phyloP scores from a whole-genome alignment of 768 basidiomycete genomes.

The Crassisporium funariophilum region DNA sequence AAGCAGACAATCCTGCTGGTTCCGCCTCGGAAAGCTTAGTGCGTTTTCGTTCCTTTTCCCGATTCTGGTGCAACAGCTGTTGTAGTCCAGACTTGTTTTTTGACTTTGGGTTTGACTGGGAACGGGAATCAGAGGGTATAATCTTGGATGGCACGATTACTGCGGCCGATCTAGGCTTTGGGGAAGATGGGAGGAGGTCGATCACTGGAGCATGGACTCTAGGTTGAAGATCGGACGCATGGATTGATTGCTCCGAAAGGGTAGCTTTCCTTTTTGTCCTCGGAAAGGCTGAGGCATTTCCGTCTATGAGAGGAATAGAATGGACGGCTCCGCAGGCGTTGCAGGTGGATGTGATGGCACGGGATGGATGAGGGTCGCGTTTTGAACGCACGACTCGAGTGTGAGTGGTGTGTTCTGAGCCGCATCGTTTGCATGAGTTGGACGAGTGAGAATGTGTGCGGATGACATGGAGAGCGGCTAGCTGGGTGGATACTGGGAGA shows the following conservation, averaged over 20 bases:
- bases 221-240: neutral
- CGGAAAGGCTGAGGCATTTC: constrained; percentile 17
- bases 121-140: neutral
- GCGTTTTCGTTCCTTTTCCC: constrained; percentile 48
- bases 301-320: constrained; percentile 21
- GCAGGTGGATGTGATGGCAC: constrained; percentile 27
- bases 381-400: constrained; percentile 34
- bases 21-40: constrained; percentile 26
- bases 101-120: constrained; percentile 24
- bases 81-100: constrained; percentile 61
- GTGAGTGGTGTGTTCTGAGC: constrained; percentile 46
- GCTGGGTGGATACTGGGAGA: constrained; percentile 50
- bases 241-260: neutral
- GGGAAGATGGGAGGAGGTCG: too few relatives aligned
- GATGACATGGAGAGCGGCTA: constrained; percentile 64
- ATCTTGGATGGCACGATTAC: too few relatives aligned
- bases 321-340: constrained; percentile 28
- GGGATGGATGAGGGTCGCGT: constrained; percentile 19
- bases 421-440: constrained; percentile 54
- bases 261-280: constrained; percentile 8
- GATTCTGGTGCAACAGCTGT: constrained; percentile 64
- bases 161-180: too few relatives aligned
- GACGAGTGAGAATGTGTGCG: constrained; percentile 33
- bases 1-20: constrained; percentile 52
- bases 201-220: too few relatives aligned